Base-by-base conservation (phyloP, 1,284 basidiomycete genomes). In the Ganoderma lucidum region DNA sequence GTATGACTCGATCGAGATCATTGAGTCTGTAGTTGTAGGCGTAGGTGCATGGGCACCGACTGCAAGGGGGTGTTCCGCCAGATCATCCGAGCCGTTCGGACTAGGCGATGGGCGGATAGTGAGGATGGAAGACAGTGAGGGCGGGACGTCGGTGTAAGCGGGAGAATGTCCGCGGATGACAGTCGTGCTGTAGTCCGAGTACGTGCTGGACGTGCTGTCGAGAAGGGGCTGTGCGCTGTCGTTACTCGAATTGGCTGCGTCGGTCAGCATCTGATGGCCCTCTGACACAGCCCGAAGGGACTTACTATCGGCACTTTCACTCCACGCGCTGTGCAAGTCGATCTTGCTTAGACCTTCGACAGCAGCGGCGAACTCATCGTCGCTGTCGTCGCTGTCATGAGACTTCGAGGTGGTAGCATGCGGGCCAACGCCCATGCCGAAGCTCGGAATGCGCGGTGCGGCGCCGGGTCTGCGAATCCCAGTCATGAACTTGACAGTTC, bases 381-480 rank as follows among this genome's bases (percentile, higher is more conserved):
- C 91, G 68, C 90, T 90, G 61, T 88, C 87, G 62, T 90, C 90
- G 39, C 85, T 80, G 80, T 86, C 79, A 70, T 82, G 78, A 70
- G 81, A 76, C 55, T 67, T 75, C 53, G 66, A 30, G n/a, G 70
- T 74, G n/a, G 70, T 74, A 63, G 90, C 87, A 68, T 88, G 85
- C 72, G 88, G 87, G 10, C 85, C 92, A 48, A 93, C 83, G 28
- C 91, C 92, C 81, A 90, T 83, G 0, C 93, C 93, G 78, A 96
- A 97, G 81, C 93, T 96, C 0, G 95, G 96, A 69, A 97, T 93
- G 23, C 94, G 85, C 14, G 91, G 93, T 0, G 86, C 89, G 0
- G 83, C 80, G 32, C 81, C 81, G 14, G 89, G 87, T 44, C 90
- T 84, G 75, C 87, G 89, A 6, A 84, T 85, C 9, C 87, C 75